Evolutionary conservation across 176 grass and related monocot species (phyloP).

Genomic region (Echinochloa phyllopogon): DNA sequence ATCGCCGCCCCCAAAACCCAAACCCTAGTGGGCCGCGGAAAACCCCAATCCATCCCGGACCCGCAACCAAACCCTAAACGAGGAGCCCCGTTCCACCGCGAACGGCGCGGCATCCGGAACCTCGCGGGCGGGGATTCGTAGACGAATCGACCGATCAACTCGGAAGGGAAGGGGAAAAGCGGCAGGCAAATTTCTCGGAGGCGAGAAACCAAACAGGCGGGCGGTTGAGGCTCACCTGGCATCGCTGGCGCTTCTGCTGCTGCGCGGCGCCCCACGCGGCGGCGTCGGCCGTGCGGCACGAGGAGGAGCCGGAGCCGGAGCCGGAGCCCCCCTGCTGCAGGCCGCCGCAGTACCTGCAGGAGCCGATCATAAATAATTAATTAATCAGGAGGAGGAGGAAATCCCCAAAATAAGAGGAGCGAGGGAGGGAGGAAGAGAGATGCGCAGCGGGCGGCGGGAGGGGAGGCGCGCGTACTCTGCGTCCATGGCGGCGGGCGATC

Average conservation of each 20-base stretch:
- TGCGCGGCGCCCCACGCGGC: constrained; percentile 19
- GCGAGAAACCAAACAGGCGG: too few relatives aligned
- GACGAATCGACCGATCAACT: not conserved
- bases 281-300: constrained; percentile 27
- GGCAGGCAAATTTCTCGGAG: not conserved
- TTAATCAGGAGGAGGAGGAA: not conserved
- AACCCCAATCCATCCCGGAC: not conserved
- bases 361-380: not conserved
- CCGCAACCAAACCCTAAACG: not conserved
- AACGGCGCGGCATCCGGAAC: not conserved
- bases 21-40: constrained; percentile 32
- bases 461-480: constrained; percentile 17
- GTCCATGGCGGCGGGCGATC: constrained; percentile 39
- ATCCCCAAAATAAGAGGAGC: too few relatives aligned
- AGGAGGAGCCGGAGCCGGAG: constrained; percentile 11
- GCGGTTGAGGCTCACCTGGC: constrained; percentile 32
- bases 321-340: constrained; percentile 42
- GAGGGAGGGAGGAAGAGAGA: not conserved
- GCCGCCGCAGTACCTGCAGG: constrained; percentile 41
- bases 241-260: constrained; percentile 64
- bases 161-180: not conserved
- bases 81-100: not conserved
- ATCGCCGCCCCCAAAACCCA: constrained; percentile 24
- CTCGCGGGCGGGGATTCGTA: not conserved
- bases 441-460: not conserved